phyloP scores from a whole-genome alignment of 179 eudicot species.

The Sideroxylon spinosum region DNA sequence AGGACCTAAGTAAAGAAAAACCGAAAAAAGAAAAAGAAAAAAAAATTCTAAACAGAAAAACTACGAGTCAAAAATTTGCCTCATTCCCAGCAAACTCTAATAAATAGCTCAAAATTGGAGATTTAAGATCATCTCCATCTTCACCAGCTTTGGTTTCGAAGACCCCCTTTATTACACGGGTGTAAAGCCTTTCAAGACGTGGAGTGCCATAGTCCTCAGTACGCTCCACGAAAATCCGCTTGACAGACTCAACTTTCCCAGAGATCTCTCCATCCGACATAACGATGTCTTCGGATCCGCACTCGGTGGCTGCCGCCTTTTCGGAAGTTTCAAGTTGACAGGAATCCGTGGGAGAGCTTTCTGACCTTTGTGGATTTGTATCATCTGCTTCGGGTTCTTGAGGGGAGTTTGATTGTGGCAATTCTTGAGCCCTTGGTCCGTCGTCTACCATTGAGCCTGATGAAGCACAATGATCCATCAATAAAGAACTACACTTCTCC shows the following conservation, averaged over 20 bases:
- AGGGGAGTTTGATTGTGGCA: constrained; percentile 26
- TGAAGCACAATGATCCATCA: background rate
- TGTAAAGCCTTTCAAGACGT: constrained; percentile 80
- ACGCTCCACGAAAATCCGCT: constrained; percentile 52
- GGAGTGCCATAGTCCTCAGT: constrained; percentile 68
- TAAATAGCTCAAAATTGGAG: constrained; percentile 65
- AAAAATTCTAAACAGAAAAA: background rate
- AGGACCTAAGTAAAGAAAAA: background rate
- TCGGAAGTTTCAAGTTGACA: constrained; percentile 30
- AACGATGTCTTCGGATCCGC: constrained; percentile 38
- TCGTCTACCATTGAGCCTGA: constrained; percentile 41
- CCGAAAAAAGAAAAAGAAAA: background rate
- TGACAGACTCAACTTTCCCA: constrained; percentile 47
- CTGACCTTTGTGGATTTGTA: constrained; percentile 27
- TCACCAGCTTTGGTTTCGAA: constrained; percentile 48
- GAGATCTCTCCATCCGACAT: constrained; percentile 52
- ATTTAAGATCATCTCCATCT: constrained; percentile 39
- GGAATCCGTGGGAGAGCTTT: constrained; percentile 28
- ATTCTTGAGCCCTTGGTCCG: constrained; percentile 25
- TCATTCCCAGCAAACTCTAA: constrained; percentile 46
- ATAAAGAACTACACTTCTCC: background rate
- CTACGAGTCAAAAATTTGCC: constrained; percentile 57
- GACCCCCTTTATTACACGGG: constrained; percentile 70
- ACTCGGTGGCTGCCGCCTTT: constrained; percentile 10
- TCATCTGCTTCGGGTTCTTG: constrained; percentile 46